Base-by-base conservation (phyloP, 1,284 basidiomycete genomes). In the Marasmius tenuissimus region DNA sequence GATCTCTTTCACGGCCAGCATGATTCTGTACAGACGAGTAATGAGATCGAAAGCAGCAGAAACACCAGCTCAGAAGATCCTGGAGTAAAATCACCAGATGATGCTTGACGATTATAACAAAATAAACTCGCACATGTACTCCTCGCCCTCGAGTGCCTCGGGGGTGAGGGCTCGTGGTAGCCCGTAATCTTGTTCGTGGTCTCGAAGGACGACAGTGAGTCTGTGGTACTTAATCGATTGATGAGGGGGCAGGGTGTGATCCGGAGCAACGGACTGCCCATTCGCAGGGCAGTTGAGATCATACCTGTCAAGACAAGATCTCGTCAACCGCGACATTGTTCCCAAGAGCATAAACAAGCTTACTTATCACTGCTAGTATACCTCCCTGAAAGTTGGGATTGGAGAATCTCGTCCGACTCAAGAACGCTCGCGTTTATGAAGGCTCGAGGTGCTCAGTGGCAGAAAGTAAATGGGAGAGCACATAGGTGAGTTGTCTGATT, bases 321-420 rank as follows among this genome's bases (percentile, higher is more conserved):
- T 12, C 39, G 57, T 12, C 48, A 48, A 42, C 48, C 42, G 16
- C 3, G 4, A 47, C 27, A n/a, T 11, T 11, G 37, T 8, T 11
- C n/a, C 22, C 4, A 16, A 38, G n/a, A 8, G 61, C 50, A 37
- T 20, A 11, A 2, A 42, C 18, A 16, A 37, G 69, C 86, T 62
- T 64, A 91, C 89, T 88, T 64, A 94, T 87, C 12, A 94, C 89
- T 9, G 91, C 89, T 12, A 94, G 77, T 9, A 93, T 81, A 64
- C 94, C 93, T 2, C 93, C 94, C 62, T 95, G 86, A 68, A 96
- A 96, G 64, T 89, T 84, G 0, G 90, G 84, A 71, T 96, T 92
- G 12, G 89, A 76, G 64, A 96, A 85, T 1, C 92, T 81, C 0
- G 92, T 93, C 20, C 93, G 78, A 18, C 83, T 82, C 16, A 96